phyloP scores from a whole-genome alignment of 208 protist genomes.

The Trypanosoma vivax region DNA sequence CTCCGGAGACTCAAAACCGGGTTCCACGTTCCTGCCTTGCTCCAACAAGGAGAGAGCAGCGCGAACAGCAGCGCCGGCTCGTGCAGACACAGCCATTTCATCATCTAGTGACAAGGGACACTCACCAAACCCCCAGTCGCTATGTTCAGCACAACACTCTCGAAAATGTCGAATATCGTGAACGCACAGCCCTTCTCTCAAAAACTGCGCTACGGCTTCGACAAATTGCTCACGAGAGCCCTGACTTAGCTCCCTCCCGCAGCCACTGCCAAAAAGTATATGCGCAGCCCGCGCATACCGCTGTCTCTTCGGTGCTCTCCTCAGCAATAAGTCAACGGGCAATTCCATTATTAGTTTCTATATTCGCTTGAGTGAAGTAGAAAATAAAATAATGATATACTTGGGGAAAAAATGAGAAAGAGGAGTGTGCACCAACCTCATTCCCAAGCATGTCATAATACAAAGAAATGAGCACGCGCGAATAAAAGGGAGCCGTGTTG shows the following conservation, averaged over 20 bases:
- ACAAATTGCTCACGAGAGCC: conserved; percentile 1
- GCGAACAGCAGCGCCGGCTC: conserved; percentile 9
- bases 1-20: background rate
- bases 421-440: too few species aligned
- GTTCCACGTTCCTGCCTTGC: background rate
- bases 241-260: background rate
- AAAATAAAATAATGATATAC: too few species aligned
- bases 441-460: too few species aligned
- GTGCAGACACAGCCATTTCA: conserved; percentile 1
- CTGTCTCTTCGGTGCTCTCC: conserved; percentile 7
- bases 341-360: conserved; percentile 2
- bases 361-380: too few species aligned
- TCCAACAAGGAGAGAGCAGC: background rate
- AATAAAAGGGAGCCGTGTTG: too few species aligned
- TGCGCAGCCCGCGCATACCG: conserved; percentile 28
- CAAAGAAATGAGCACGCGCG: too few species aligned
- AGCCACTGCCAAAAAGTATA: conserved; percentile 12
- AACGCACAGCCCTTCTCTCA: conserved; percentile 5
- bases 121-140: background rate
- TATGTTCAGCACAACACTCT: background rate
- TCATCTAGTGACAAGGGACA: conserved; percentile 1
- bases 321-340: conserved; percentile 1
- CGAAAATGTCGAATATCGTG: conserved; percentile 8
- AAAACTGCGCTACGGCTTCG: background rate
- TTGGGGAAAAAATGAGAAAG: too few species aligned